Base-by-base conservation (phyloP, 1,284 basidiomycete species). In the Naganishia cerealis region DNA sequence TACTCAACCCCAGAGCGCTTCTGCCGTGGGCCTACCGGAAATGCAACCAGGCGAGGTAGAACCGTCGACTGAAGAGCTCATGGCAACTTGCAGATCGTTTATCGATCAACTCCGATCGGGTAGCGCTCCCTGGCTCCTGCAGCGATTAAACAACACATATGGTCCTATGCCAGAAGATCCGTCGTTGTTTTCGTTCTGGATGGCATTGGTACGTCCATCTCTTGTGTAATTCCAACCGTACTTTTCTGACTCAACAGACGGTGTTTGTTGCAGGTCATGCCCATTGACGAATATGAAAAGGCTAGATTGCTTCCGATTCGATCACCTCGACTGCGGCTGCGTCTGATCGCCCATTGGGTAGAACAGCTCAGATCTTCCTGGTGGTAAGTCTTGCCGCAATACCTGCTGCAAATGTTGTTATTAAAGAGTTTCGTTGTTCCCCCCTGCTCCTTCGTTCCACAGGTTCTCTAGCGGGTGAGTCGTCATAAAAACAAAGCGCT, bases 231-330 rank as follows among this genome's bases (percentile, higher is more conserved):
- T 94, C 95, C 80, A 89, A 91, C 24, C 3, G 29, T 6, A 90
- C 91, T 73, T 83, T 97, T 96, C n/a, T 91, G 92, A 4, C 90
- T 96, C 70, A 87, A 89, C 70, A 90, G 87, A 67, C 84, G 90
- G 0, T 85, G 88, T 29, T 81, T 94, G 33, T 21, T 18, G 65
- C 75, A 87, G 82, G 83, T 95, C 24, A 87, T 97, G 70, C 94
- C 94, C n/a, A 93, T 97, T 74, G 92, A 95, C 77, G 92, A 96
- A 73, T 86, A 89, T 74, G 92, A 96, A 82, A 95, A 95, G 80
- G 90, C 91, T 21, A 90, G 91, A 73, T 83, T 97, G n/a, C 82
- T 97, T n/a, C 91, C 93, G 2, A 90, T 96, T 69, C 87, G 89
- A 70, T 90, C 88, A 67, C 84, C 90, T 0, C 85, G 89, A 33